A percentile compares a stretch with the other conserved stretches of the same genome.
phyloP scores from a whole-genome alignment of 2,329 filamentous ascomycete genomes.

The Pseudonectria foliicola region DNA sequence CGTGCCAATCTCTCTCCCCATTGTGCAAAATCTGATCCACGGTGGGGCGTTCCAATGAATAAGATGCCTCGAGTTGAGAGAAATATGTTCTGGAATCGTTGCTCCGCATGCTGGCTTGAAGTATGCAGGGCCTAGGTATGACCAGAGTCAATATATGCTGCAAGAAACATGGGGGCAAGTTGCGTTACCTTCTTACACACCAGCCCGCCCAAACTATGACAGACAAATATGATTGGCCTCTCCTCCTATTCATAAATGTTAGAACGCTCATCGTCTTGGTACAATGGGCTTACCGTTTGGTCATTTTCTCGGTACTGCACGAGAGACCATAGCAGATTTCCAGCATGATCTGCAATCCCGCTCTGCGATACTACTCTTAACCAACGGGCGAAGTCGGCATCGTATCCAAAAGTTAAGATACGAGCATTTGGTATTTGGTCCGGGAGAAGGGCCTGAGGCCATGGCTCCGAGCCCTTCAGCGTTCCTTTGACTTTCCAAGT shows the following conservation, averaged over 20 bases:
- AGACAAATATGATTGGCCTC: conserved; percentile 12
- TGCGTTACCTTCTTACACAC: conserved; percentile 16
- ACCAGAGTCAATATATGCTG: too few species aligned
- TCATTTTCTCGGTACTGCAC: conserved; percentile 6
- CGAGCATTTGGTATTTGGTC: conserved; percentile 5
- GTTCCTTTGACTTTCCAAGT: conserved; percentile 6
- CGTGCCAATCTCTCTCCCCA: conserved; percentile 8
- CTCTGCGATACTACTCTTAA: conserved; percentile 2
- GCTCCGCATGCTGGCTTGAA: conserved; percentile 5
- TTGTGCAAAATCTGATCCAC: conserved; percentile 9
- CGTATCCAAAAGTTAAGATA: conserved; percentile 13
- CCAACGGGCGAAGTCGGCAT: background rate
- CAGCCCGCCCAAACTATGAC: conserved; percentile 11
- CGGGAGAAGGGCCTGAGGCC: conserved; percentile 8
- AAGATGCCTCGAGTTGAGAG: conserved; percentile 6
- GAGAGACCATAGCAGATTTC: conserved; percentile 9
- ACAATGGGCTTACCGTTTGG: conserved; percentile 1
- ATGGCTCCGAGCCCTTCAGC: background rate
- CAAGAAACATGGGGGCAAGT: too few species aligned
- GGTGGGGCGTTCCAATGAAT: conserved; percentile 13
- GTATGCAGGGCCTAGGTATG: conserved; percentile 11
- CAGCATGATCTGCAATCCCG: conserved; percentile 10
- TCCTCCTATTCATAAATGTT: background rate
- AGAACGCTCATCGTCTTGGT: rapidly evolving
- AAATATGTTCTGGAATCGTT: conserved; percentile 7